Percentiles rank a stretch among this genome's conserved stretches.
Conservation (phyloP, 805 yeast species). For the Saccharomycopsis guyanensis region DNA sequence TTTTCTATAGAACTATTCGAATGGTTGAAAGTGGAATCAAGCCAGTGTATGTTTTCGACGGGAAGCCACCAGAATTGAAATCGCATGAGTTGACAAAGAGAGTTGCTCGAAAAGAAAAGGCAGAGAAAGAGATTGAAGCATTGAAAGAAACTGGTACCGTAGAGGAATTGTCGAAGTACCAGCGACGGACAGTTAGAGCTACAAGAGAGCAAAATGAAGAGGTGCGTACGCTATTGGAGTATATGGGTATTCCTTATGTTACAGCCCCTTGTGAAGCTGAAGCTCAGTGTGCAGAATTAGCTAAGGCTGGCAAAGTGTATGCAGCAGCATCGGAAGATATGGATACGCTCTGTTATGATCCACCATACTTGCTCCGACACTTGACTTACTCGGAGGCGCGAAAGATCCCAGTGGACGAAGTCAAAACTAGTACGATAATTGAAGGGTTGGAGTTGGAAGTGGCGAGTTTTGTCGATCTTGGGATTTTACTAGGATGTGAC, state of each 20-base stretch:
- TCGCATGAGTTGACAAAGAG: slow-evolving; percentile 91
- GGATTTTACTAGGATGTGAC: slow-evolving; percentile 93
- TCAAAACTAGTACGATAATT: slow-evolving; percentile 56
- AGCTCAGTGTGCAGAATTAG: slow-evolving; percentile 94
- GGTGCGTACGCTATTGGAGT: slow-evolving; percentile 66
- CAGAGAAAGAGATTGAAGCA: slow-evolving; percentile 64
- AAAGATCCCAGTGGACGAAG: slow-evolving; percentile 86
- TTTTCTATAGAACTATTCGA: slow-evolving; percentile 87
- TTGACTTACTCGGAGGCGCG: slow-evolving; percentile 91
- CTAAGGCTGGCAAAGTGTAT: slow-evolving; percentile 82
- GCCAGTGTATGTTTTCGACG: slow-evolving; percentile 96
- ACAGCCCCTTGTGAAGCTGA: slow-evolving; percentile 98
- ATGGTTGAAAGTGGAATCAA: slow-evolving; percentile 90
- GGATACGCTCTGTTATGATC: slow-evolving; percentile 92
- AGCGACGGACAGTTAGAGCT: slow-evolving; percentile 84
- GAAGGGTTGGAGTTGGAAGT: slow-evolving; percentile 70
- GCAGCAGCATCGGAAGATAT: slow-evolving; percentile 99
- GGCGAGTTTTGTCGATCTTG: slow-evolving; percentile 77
- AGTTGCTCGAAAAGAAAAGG: slow-evolving; percentile 71
- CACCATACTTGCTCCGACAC: slow-evolving; percentile 79
- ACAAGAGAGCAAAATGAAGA: slow-evolving; percentile 89
- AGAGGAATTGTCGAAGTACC: slow-evolving; percentile 68
- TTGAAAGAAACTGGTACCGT: slow-evolving; percentile 63
- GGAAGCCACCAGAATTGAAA: slow-evolving; percentile 92
- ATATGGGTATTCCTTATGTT: slow-evolving; percentile 95